Evolutionary conservation across 305 asterid genomes (phyloP), one percentile per base, ranked within the genome.

Genomic region (Fraxinus latifolia): DNA sequence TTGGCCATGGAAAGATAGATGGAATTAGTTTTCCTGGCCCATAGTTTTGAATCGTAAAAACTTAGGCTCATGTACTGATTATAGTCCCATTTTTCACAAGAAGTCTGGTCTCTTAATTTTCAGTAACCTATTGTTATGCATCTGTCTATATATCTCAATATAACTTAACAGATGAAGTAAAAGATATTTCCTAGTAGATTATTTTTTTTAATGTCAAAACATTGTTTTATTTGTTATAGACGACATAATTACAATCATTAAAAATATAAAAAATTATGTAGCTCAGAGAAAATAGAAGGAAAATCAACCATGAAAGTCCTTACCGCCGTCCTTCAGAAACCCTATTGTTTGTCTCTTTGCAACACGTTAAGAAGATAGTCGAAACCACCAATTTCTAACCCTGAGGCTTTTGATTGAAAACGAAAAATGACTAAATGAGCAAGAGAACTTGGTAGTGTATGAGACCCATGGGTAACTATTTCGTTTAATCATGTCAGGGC

Each of bases 401-500:
- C 8, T 4, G 19, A 68, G 36, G 37, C 74, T 68, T 29, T 29
- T 68, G 74, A 68, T 68, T 27, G 5, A 68, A 29, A 68, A 29
- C 7, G 37, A 15, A 68, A 67, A 68, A 68, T 27, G 74, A 25
- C 7, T 67, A 27, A 65, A 67, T 68, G 19, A 68, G 74, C 74
- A 12, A 29, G 74, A 31, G 74, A 68, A 68, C 21, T 68, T 68
- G 21, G 37, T 31, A 29, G 74, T 29, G 9, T 27, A 74, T 58
- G 67, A 82, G 74, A 68, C 77, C 27, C 42, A 76, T 17, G 78
- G 42, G 39, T 32, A 55, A 85, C 79, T 74, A 80, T 79, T 83
- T 21, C 74, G 77, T 79, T 77, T 87, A 84, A 76, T 47, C 77
- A 84, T 87, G 74, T 60, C 90, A 96, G 99, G 99, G 99, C 81